A percentile compares a stretch with the other conserved stretches of the same genome.
phyloP scores from a whole-genome alignment of 345 rosid genomes.

The Gossypium rotundifolium region DNA sequence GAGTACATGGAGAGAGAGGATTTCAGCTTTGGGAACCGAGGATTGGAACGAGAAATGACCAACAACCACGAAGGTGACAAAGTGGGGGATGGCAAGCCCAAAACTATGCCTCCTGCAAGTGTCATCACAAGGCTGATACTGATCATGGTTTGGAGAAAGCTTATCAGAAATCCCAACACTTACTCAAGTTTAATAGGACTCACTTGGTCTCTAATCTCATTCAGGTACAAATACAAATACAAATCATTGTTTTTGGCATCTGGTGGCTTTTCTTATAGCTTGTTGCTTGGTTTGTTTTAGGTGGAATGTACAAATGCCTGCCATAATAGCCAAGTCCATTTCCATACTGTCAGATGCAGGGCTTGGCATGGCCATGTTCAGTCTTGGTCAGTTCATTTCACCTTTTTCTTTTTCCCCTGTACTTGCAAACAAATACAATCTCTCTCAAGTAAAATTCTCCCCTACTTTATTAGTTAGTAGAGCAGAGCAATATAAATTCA shows the following conservation, averaged over 20 bases:
- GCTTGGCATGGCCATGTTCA: slow-evolving; percentile 99
- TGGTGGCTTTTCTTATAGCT: background rate
- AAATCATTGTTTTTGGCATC: background rate
- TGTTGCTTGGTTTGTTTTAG: slow-evolving; percentile 30
- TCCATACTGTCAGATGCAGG: slow-evolving; percentile 99
- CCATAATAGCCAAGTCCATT: slow-evolving; percentile 88
- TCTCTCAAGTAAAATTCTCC: too few species aligned
- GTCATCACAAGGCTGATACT: slow-evolving; percentile 97
- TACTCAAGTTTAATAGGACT: slow-evolving; percentile 95
- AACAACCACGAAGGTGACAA: slow-evolving; percentile 44
- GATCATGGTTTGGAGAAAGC: slow-evolving; percentile 99
- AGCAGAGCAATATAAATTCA: too few species aligned
- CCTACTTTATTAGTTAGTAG: background rate
- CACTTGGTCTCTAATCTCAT: slow-evolving; percentile 84
- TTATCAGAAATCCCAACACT: slow-evolving; percentile 92
- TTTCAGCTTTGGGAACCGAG: slow-evolving; percentile 76
- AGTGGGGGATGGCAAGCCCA: slow-evolving; percentile 45
- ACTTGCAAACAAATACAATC: too few species aligned
- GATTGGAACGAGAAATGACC: slow-evolving; percentile 36
- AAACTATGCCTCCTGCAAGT: slow-evolving; percentile 89
- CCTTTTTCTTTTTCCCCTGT: background rate
- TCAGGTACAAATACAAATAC: slow-evolving; percentile 41
- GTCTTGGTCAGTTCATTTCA: slow-evolving; percentile 77
- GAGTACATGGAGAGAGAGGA: slow-evolving; percentile 72
- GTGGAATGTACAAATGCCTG: slow-evolving; percentile 96